Evolutionary conservation across 192 early-diverging fungal species (phyloP), one percentile per base, ranked within the genome.

Genomic region (Phlyctochytrium arcticum): DNA sequence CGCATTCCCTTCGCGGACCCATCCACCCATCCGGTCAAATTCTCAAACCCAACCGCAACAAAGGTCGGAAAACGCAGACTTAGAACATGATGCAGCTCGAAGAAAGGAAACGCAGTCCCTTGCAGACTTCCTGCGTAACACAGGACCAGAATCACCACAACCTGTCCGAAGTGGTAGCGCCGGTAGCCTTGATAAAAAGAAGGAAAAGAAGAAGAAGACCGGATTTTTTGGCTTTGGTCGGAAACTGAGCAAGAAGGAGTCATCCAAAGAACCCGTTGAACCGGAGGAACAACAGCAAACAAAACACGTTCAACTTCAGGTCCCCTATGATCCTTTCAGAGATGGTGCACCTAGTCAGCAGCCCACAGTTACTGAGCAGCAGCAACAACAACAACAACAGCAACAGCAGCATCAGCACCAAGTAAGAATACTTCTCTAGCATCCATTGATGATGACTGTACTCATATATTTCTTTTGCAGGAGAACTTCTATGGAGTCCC

Each of bases 151-250:
- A 59, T n/a, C n/a, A n/a, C n/a, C n/a, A n/a, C 17, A 47, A 17
- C 37, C 37, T 42, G 19, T 39, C 17, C 1, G 12, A 39, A n/a
- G 15, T 1, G 39, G 15, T 19, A 44, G 21, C 12, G 39, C 12
- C 21, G 39, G 15, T 19, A 44, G 21, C 12, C 12, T n/a, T n/a
- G 39, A 42, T 19, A 64, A 60, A 21, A 44, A 42, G 37, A 39
- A 62, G 37, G 48, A 65, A 36, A 68, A 68, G 60, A 68, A 68
- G 33, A 68, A 62, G 32, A 47, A 36, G 35, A 63, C 6, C 27
- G 32, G 58, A 10, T 62, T 68, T 48, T 68, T 68, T 53, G 60
- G 60, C 6, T 68, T 68, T 4, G 67, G 67, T 6, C 62, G 62
- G 51, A 68, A 68, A 34, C n/a, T n/a, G n/a, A 68, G 55, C 29